Evolutionary conservation across 2,329 filamentous ascomycete species (phyloP).

Genomic region (Fusarium xylarioides): DNA sequence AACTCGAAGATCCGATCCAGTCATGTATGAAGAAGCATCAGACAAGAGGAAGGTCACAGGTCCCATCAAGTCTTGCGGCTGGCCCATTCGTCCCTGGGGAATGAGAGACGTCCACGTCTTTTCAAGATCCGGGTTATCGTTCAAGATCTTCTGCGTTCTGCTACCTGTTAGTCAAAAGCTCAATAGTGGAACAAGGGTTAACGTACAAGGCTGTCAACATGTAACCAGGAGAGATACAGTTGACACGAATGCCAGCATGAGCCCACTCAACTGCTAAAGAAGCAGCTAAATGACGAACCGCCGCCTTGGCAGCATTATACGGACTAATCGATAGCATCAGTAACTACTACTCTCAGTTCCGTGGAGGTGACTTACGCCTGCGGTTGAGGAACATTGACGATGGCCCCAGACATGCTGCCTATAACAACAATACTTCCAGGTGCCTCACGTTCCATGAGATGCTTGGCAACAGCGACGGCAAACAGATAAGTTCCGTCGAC

Average conservation of each 20-base stretch:
- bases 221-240: conserved; percentile 94
- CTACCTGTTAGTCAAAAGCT: background rate
- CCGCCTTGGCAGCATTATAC: conserved; percentile 93
- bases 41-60: conserved; percentile 87
- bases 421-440: conserved; percentile 91
- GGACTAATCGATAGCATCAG: conserved; percentile 56
- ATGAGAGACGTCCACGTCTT: conserved; percentile 91
- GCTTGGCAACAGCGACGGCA: conserved; percentile 82
- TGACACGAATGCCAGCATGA: conserved; percentile 84
- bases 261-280: conserved; percentile 96
- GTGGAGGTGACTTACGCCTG: conserved; percentile 66
- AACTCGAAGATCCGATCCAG: conserved; percentile 78
- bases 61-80: conserved; percentile 90
- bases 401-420: conserved; percentile 90
- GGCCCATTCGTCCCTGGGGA: conserved; percentile 91
- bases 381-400: conserved; percentile 95
- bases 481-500: conserved; percentile 93
- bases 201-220: conserved; percentile 78
- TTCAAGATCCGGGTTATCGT: conserved; percentile 91
- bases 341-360: fast-evolving
- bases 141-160: conserved; percentile 92
- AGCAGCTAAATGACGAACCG: conserved; percentile 84
- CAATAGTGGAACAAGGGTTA: fast-evolving
- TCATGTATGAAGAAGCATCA: conserved; percentile 78
- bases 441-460: conserved; percentile 82